Percentiles rank a stretch among this genome's conserved stretches.
phyloP scores from a whole-genome alignment of 2,329 filamentous ascomycete genomes.

The Phialemoniopsis sp. region DNA sequence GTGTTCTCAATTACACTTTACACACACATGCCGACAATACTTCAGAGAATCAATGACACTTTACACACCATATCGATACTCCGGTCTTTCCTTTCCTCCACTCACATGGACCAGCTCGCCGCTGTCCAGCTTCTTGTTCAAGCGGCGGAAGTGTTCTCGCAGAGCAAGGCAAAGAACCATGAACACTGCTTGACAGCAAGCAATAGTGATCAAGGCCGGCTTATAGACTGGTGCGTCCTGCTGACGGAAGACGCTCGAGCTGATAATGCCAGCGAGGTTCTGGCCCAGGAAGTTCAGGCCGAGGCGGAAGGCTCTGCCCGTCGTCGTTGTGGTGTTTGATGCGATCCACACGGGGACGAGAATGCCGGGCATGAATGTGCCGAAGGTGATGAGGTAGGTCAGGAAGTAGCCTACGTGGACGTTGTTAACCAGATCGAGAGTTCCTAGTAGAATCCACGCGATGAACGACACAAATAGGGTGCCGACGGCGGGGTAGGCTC shows the following conservation, averaged over 20 bases:
- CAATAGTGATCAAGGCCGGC: constrained; percentile 12
- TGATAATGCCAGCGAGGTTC: constrained; percentile 13
- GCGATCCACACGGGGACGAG: constrained; percentile 13
- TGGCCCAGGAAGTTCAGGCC: constrained; percentile 12
- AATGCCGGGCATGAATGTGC: constrained; percentile 12
- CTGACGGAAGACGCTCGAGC: constrained; percentile 8
- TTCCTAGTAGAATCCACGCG: constrained; percentile 14
- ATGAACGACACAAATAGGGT: constrained; percentile 10
- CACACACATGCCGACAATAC: no score
- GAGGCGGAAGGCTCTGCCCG: constrained; percentile 11
- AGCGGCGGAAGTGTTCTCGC: no score
- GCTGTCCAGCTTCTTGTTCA: no score
- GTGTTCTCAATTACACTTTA: no score
- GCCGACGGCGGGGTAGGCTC: constrained; percentile 9
- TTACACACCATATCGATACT: no score
- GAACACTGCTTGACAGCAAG: no score
- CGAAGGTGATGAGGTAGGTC: constrained; percentile 13
- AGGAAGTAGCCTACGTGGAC: constrained; percentile 14
- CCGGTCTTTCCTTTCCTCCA: no score
- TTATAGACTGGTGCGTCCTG: constrained; percentile 11
- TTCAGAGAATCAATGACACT: no score
- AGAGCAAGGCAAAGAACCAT: no score
- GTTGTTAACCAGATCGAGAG: constrained; percentile 9
- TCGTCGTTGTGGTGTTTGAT: constrained; percentile 11
- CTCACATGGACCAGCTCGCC: no score